Base-by-base conservation (phyloP, 331 rosid species). In the Saraca asoca region DNA sequence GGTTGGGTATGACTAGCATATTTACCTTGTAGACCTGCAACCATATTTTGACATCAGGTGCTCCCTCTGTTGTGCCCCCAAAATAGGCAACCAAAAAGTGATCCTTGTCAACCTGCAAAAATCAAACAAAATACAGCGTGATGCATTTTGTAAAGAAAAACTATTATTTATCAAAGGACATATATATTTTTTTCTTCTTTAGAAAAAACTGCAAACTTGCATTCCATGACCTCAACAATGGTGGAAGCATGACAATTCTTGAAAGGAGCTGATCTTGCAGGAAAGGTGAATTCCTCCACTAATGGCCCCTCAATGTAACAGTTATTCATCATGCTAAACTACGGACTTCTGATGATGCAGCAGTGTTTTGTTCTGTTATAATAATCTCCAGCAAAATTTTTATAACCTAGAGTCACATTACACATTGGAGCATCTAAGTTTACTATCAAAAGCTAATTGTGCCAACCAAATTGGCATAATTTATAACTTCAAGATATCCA, bases 11-110 rank as follows among this genome's bases (percentile, higher is more conserved):
- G 41, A 24, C 60, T 39, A 39, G 2, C 3, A 24, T 46, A 39
- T 16, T 63, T 81, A 88, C 97, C 79, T 84, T 78, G 85, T 71
- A 84, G 38, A 83, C 75, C 66, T 91, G 97, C 79, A 91, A 59
- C 95, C 97, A 91, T 63, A 91, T 91, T 74, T 91, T 88, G 73
- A 91, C 97, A 78, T 91, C 97, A 50, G 88, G 83, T 41, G 89
- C 89, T 12, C 96, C 95, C 74, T 88, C 97, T 0, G 19, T 29
- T 39, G 88, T 19, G 38, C 96, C 96, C 66, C 91, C 97, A 74
- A 86, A 91, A 69, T 85, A 91, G 19, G 97, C 87, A 62, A 88
- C 81, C 84, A 91, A 74, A 66, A 84, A 88, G 54, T 88, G 87
- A 72, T 74, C 85, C 70, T 84, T 74, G 56, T 69, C 89, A 72